Evolutionary conservation across 768 basidiomycete species (phyloP).

Genomic region (Lactarius trivialis): DNA sequence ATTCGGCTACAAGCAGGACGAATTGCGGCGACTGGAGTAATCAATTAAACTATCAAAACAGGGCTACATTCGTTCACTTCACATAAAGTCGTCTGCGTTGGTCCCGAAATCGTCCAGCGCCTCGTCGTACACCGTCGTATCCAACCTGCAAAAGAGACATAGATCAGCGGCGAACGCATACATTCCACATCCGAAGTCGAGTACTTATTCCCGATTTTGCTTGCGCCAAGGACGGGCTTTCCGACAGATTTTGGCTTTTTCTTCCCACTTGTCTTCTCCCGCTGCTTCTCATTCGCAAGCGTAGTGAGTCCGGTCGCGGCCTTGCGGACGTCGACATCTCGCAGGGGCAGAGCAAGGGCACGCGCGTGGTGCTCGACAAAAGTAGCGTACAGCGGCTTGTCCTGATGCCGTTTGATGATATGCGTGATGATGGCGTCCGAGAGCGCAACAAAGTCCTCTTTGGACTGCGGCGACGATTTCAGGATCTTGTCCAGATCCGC

Average conservation of each 20-base stretch:
- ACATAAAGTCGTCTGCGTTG: slow-evolving; percentile 86
- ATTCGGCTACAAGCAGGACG: slow-evolving; percentile 8
- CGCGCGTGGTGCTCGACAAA: slow-evolving; percentile 85
- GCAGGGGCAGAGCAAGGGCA: slow-evolving; percentile 67
- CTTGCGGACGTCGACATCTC: slow-evolving; percentile 89
- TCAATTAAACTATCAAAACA: slow-evolving; percentile 12
- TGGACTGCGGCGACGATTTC: slow-evolving; percentile 76
- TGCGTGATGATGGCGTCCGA: slow-evolving; percentile 68
- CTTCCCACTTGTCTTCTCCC: slow-evolving; percentile 82
- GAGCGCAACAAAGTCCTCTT: slow-evolving; percentile 77
- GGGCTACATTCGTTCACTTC: slow-evolving; percentile 29
- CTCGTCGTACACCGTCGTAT: slow-evolving; percentile 81
- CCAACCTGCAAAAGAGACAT: slow-evolving; percentile 44
- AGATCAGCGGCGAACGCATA: background rate
- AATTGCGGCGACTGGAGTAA: background rate
- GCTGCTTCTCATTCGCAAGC: slow-evolving; percentile 93
- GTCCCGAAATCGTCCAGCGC: slow-evolving; percentile 82
- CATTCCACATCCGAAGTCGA: slow-evolving; percentile 11
- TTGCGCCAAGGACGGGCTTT: slow-evolving; percentile 72
- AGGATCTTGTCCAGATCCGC: slow-evolving; percentile 66
- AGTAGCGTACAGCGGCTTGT: slow-evolving; percentile 72
- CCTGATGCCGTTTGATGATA: slow-evolving; percentile 71
- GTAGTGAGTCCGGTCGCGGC: slow-evolving; percentile 78
- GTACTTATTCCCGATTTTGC: slow-evolving; percentile 63
- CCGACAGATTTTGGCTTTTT: slow-evolving; percentile 69